phyloP scores from a whole-genome alignment of 139 green algal genomes.

The Zygnema cylindricum region DNA sequence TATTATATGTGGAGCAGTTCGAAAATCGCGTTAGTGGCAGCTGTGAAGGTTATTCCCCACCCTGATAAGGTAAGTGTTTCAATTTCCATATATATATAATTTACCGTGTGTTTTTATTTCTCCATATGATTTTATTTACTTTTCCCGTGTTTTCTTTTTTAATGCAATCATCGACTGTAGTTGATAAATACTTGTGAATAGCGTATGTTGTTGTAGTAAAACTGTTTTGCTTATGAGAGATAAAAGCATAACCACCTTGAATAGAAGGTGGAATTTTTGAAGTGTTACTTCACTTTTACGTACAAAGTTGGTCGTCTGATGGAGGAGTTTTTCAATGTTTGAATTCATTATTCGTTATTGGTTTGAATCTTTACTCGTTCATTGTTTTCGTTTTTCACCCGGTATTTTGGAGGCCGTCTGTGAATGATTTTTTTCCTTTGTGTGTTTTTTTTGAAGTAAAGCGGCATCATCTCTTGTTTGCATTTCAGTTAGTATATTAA shows the following conservation, averaged over 20 bases:
- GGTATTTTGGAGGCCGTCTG: neutral
- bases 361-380: neutral
- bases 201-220: no score
- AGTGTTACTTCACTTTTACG: no score
- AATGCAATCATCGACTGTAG: neutral
- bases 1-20: conserved; percentile 3
- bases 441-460: no score
- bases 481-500: no score
- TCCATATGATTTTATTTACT: no score
- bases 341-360: no score
- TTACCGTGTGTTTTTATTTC: neutral
- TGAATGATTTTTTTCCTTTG: neutral
- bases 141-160: neutral
- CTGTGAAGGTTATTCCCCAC: conserved; percentile 23
- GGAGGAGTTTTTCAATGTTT: no score
- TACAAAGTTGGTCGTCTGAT: no score
- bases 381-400: neutral
- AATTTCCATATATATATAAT: neutral
- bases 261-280: no score
- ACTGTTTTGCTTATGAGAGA: no score
- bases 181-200: neutral
- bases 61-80: conserved; percentile 32
- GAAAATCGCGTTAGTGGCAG: neutral
- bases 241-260: no score
- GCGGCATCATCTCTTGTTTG: no score